Percentiles rank a stretch among this genome's conserved stretches.
Conservation (phyloP, 2,329 filamentous ascomycete species). For the Talaromyces sp. region DNA sequence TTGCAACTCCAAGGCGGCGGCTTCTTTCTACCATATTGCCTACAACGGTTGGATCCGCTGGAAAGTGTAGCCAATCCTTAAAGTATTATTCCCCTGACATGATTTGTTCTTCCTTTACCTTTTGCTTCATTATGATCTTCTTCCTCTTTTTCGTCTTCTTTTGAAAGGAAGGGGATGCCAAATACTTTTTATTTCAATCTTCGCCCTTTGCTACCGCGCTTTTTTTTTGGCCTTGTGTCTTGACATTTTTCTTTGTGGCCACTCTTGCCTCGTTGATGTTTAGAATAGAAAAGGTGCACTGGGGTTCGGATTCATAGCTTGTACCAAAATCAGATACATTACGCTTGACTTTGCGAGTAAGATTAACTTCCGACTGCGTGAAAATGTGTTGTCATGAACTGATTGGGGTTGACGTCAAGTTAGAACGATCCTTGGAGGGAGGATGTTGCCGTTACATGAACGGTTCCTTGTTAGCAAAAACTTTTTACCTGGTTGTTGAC, state of each 20-base stretch:
- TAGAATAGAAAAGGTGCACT: slow-evolving; percentile 11
- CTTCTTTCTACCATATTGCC: slow-evolving; percentile 11
- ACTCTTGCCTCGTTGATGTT: slow-evolving; percentile 5
- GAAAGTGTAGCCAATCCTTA: slow-evolving; percentile 26
- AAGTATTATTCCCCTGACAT: slow-evolving; percentile 13
- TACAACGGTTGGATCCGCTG: slow-evolving; percentile 27
- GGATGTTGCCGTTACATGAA: no score
- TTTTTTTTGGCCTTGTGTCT: slow-evolving; percentile 5
- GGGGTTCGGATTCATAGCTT: slow-evolving; percentile 7
- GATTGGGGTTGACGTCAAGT: no score
- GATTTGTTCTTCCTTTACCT: slow-evolving; percentile 4
- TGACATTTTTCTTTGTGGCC: slow-evolving; percentile 5
- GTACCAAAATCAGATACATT: slow-evolving; percentile 5
- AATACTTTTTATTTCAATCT: slow-evolving; percentile 7
- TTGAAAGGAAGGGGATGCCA: slow-evolving; percentile 5
- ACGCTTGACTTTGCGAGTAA: not conserved
- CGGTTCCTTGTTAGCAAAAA: no score
- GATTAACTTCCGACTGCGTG: not conserved
- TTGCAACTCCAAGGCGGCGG: slow-evolving; percentile 3
- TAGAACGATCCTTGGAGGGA: no score
- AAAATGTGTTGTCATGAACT: not conserved
- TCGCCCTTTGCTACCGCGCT: not conserved
- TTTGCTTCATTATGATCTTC: slow-evolving; percentile 5
- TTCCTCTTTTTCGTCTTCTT: slow-evolving; percentile 7
- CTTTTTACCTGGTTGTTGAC: no score